Conservation (phyloP, 1,139 yeast genomes). For the Protomyces inundatus region DNA sequence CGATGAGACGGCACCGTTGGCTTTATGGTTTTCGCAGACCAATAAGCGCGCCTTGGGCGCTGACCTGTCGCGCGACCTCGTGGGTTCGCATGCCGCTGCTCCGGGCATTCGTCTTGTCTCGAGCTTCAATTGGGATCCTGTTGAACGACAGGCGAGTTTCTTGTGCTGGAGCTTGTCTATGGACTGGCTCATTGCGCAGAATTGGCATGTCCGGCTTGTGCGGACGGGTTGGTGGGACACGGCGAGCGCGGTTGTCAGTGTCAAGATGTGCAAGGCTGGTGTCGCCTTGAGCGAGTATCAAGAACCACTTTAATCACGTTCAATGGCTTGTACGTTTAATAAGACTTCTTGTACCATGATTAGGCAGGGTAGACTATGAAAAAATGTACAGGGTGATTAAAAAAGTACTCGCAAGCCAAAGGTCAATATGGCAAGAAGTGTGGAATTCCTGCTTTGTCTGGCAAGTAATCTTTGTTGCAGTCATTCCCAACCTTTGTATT, state of each 20-base stretch:
- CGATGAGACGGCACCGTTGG: slow-evolving; percentile 11
- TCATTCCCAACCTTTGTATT: not conserved
- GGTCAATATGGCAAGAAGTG: not conserved
- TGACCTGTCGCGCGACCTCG: slow-evolving; percentile 19
- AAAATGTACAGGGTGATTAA: not conserved
- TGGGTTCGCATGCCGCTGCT: slow-evolving; percentile 18
- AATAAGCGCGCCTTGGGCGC: slow-evolving; percentile 6
- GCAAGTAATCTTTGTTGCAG: slow-evolving; percentile 1
- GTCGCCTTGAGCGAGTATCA: slow-evolving; percentile 13
- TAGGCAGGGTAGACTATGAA: not conserved
- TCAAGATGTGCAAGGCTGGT: slow-evolving; percentile 8
- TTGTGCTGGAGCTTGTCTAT: slow-evolving; percentile 15
- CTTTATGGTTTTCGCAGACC: slow-evolving; percentile 20
- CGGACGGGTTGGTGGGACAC: slow-evolving; percentile 13
- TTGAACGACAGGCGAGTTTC: slow-evolving; percentile 14
- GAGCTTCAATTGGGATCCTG: slow-evolving; percentile 13
- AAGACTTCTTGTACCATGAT: no score
- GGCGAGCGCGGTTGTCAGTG: slow-evolving; percentile 11
- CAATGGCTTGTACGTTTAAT: not conserved
- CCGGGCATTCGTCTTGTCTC: slow-evolving; percentile 13
- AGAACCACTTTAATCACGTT: slow-evolving; percentile 2
- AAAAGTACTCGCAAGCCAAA: not conserved
- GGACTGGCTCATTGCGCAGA: slow-evolving; percentile 12
- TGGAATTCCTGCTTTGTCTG: not conserved
- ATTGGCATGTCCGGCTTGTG: slow-evolving; percentile 9